phyloP scores from a whole-genome alignment of 2,329 filamentous ascomycete genomes.

The Pseudogymnoascus sp. region DNA sequence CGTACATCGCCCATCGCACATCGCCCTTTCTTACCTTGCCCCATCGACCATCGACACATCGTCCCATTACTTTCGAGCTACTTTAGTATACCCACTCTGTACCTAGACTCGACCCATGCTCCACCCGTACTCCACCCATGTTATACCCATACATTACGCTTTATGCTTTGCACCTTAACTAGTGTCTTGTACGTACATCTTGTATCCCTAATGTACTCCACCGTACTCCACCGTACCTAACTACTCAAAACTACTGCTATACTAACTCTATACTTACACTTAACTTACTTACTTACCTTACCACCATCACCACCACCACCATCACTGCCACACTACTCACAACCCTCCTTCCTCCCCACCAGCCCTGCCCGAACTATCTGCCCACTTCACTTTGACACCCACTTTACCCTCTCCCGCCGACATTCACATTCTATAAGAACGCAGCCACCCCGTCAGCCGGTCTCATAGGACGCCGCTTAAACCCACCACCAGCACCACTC shows the following conservation, averaged over 20 bases:
- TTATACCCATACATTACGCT: neutral
- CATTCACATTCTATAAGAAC: neutral
- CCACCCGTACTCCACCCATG: neutral
- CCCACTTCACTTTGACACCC: neutral
- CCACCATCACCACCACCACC: neutral
- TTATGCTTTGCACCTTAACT: neutral
- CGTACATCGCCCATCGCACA: neutral
- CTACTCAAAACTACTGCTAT: neutral
- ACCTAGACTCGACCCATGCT: neutral
- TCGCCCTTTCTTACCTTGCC: neutral
- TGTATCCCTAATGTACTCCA: neutral
- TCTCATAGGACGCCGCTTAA: neutral
- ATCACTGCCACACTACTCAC: neutral
- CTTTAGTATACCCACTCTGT: neutral
- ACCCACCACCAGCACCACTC: neutral
- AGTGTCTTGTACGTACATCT: neutral
- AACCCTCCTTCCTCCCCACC: neutral
- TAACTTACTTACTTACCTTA: neutral
- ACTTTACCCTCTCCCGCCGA: neutral
- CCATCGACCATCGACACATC: neutral
- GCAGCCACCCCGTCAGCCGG: neutral
- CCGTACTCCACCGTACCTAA: neutral
- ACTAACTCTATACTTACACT: neutral
- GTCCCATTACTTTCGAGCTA: neutral
- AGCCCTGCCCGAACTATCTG: neutral